Base-by-base conservation (phyloP, 768 basidiomycete genomes). In the Gyrodon lividus region DNA sequence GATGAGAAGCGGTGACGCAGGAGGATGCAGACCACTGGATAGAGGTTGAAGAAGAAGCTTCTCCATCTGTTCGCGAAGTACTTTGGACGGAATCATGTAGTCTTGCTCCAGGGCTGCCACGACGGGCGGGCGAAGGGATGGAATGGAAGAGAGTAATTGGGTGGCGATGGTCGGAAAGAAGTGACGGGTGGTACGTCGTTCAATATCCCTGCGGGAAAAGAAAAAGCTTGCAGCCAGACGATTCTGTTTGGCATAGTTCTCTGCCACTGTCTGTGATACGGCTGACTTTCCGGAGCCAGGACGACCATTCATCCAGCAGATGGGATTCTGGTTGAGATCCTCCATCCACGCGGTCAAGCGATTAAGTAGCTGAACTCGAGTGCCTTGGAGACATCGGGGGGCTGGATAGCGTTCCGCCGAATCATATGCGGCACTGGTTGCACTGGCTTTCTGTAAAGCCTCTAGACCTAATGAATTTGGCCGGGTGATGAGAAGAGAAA, bases 171-270 rank as follows among this genome's bases (percentile, higher is more conserved):
- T 70, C 1, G 70, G 54, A 7, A 72, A 45, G 5, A 74, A 54
- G 10, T 56, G 54, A 24, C 49, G 56, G 3, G 59, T 61, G 8
- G 58, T 57, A 1, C 59, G 61, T 10, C 69, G 57, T 22, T 57
- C 61, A 8, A 54, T 39, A 31, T 65, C 64, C 13, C 60, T 57
- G n/a, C 65, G 54, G 0, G 65, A 71, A 57, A 73, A 71, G 54
- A 73, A 73, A 56, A 70, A 74, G 42, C 65, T 68, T 0, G 67
- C 70, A 26, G 65, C 67, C 7, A 70, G 59, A 16, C 60, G 62
- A 39, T 46, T 20, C 49, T 54, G 23, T 34, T 20, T 19, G 43
- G 44, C 48, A 37, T 58, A 64, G 26, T 54, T 63, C 51, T 71
- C 59, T 12, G 69, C 64, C 1, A 71, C 54, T 0, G 69, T 67